These are phyloP conservation scores for Davidsoniella virescens DNA, from an alignment of 2,329 filamentous ascomycete genomes.

Conservation along the genomic window DNA sequence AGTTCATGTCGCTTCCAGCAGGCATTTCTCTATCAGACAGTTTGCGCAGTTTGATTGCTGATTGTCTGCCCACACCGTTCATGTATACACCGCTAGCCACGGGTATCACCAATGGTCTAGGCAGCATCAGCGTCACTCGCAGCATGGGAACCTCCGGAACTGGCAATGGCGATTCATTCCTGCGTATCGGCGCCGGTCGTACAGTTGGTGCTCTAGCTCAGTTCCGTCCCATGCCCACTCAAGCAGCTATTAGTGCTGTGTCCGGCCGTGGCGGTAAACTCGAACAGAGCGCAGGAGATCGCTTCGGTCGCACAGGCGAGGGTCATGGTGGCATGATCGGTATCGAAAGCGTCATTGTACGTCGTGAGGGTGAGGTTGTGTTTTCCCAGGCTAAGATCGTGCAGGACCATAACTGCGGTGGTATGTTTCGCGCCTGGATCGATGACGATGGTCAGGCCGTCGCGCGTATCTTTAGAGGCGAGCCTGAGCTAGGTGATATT, in stretches of 20 bases:
- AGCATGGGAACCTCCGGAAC: slow-evolving; percentile 55
- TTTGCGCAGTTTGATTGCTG: slow-evolving; percentile 34
- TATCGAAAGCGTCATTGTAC: slow-evolving; percentile 42
- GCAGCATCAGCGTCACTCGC: slow-evolving; percentile 16
- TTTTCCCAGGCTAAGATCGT: slow-evolving; percentile 38
- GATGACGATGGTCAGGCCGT: slow-evolving; percentile 41
- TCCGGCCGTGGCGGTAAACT: slow-evolving; percentile 58
- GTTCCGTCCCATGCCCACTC: slow-evolving; percentile 37
- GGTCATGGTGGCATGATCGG: slow-evolving; percentile 79
- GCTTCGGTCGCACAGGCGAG: slow-evolving; percentile 58
- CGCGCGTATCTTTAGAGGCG: slow-evolving; percentile 30
- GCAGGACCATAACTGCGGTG: slow-evolving; percentile 70
- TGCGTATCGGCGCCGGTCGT: slow-evolving; percentile 53
- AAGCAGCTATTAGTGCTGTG: slow-evolving; percentile 44
- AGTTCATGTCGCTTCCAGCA: not conserved
- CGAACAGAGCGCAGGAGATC: slow-evolving; percentile 53
- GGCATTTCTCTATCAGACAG: slow-evolving; percentile 25
- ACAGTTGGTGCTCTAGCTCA: slow-evolving; percentile 59
- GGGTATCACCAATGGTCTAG: slow-evolving; percentile 1
- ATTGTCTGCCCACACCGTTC: slow-evolving; percentile 40
- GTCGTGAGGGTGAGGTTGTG: slow-evolving; percentile 26
- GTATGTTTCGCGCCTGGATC: slow-evolving; percentile 73
- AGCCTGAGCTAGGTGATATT: slow-evolving; percentile 4
- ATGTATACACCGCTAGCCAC: slow-evolving; percentile 21
- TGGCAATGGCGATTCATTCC: slow-evolving; percentile 78